Base-by-base conservation (phyloP, 768 basidiomycete species). In the Amanita pallidorosea region DNA sequence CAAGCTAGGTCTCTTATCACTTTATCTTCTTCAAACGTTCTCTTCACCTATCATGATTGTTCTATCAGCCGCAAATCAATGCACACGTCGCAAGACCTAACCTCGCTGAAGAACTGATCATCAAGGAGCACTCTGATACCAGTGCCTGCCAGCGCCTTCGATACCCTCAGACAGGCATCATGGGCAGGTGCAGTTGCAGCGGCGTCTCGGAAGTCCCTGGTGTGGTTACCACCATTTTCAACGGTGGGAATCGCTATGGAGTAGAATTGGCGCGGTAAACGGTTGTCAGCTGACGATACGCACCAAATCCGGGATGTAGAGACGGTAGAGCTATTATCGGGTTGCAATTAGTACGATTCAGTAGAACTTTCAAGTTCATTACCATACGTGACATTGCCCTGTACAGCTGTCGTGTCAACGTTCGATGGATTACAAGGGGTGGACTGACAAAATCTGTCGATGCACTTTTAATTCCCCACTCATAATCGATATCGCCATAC, bases 361-460 rank as follows among this genome's bases (percentile, higher is more conserved):
- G 33, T 5, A 36, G 50, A 20, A 23, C 9, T 22, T 11, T 31
- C 34, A 11, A n/a, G 48, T 49, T 35, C 11, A 63, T 45, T 61
- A 87, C 87, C 77, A 55, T 90, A 86, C 4, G 80, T 82, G 22
- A 90, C 70, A 60, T 88, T 87, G 22, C 85, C 85, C 85, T 86
- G 46, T 4, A 41, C 11, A 35, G 45, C 44, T 7, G 35, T 46
- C 25, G 37, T 34, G 15, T 1, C 11, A 37, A 33, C 27, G 7
- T 13, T 5, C 20, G 8, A 45, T 45, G 35, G 34, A 25, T 35
- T 33, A 43, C 7, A 20, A 5, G n/a, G 3, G 34, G 13, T 2
- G 17, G 7, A 67, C 84, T 69, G 57, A 88, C 88, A 55, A 91
- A 90, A 61, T 90, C 88, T 2, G 88, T 90, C 4, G 86, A 90